Conservation (phyloP, 73 alveolate genomes). For the Urostyla sp. region DNA sequence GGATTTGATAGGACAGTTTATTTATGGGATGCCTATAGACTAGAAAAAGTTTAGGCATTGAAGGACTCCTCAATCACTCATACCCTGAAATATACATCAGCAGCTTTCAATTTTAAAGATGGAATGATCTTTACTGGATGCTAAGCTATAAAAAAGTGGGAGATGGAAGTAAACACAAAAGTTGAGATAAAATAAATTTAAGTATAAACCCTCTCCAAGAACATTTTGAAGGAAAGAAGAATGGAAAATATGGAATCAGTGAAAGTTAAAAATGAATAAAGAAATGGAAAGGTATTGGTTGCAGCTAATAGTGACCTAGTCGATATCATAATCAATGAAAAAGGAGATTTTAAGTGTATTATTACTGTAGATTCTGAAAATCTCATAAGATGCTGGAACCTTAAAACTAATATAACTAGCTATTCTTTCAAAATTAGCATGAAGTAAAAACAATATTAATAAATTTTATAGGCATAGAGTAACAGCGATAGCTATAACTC, state of each 20-base stretch:
- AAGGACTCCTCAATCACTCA: conserved; percentile 56
- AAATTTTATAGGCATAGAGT: conserved; percentile 22
- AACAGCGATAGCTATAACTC: conserved; percentile 67
- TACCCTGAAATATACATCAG: conserved; percentile 44
- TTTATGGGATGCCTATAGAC: conserved; percentile 71
- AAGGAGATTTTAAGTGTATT: neutral
- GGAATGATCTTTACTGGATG: conserved; percentile 60
- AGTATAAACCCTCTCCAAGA: conserved; percentile 56
- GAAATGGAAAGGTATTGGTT: conserved; percentile 50
- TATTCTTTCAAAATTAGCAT: conserved; percentile 41
- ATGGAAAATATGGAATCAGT: neutral
- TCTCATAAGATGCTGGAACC: conserved; percentile 65
- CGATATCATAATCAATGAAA: conserved; percentile 19
- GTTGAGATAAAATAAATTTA: conserved; percentile 61
- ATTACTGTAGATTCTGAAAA: conserved; percentile 69
- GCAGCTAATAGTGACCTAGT: conserved; percentile 55
- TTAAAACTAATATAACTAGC: conserved; percentile 31
- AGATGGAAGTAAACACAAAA: conserved; percentile 57
- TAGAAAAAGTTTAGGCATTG: conserved; percentile 56
- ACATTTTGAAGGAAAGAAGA: conserved; percentile 48
- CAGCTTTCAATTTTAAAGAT: conserved; percentile 48
- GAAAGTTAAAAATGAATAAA: conserved; percentile 4
- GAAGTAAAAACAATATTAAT: conserved; percentile 13
- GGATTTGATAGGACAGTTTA: conserved; percentile 55
- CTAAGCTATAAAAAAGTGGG: conserved; percentile 53